Percentiles rank a stretch among this genome's conserved stretches.
phyloP scores from a whole-genome alignment of 2,329 filamentous ascomycete species.

The Xylogone sp. region DNA sequence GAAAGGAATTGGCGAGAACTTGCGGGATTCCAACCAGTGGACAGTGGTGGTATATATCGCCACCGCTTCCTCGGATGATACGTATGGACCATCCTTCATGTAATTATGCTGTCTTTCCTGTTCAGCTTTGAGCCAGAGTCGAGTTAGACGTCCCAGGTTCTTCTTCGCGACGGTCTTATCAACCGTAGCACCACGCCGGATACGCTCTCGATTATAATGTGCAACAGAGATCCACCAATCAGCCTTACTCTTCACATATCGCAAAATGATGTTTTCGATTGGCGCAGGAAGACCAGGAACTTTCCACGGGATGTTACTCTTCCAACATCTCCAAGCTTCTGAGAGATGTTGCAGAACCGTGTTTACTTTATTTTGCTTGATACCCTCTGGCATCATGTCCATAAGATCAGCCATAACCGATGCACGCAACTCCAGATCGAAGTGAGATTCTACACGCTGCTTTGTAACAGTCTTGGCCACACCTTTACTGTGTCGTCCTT shows the following conservation, averaged over 20 bases:
- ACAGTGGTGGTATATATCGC: conserved; percentile 99
- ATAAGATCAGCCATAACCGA: conserved; percentile 99
- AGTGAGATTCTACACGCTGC: conserved; percentile 97
- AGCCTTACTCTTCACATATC: conserved; percentile 98
- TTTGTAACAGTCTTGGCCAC: conserved; percentile 99
- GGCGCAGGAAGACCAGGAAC: conserved; percentile 93
- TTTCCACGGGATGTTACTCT: conserved; percentile 99
- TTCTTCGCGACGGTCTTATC: conserved; percentile 99
- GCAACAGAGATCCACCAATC: conserved; percentile 99
- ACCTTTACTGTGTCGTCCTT: conserved; percentile 97
- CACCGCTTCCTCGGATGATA: conserved; percentile 96
- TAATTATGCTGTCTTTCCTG: conserved; percentile 99
- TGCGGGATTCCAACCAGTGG: conserved; percentile 96
- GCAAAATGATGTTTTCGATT: conserved; percentile 97
- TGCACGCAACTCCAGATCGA: conserved; percentile 92
- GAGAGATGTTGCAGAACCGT: conserved; percentile 95
- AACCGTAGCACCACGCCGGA: conserved; percentile 91
- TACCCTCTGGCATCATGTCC: conserved; percentile 99
- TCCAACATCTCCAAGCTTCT: conserved; percentile 99
- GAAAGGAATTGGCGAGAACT: conserved; percentile 98
- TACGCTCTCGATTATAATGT: conserved; percentile 97
- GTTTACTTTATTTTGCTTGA: conserved; percentile 99
- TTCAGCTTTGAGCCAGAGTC: conserved; percentile 96
- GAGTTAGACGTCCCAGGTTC: conserved; percentile 90
- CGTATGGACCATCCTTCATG: conserved; percentile 98